Base-by-base conservation (phyloP, 352 stramenopile genomes). In the Aphanomyces astaci region DNA sequence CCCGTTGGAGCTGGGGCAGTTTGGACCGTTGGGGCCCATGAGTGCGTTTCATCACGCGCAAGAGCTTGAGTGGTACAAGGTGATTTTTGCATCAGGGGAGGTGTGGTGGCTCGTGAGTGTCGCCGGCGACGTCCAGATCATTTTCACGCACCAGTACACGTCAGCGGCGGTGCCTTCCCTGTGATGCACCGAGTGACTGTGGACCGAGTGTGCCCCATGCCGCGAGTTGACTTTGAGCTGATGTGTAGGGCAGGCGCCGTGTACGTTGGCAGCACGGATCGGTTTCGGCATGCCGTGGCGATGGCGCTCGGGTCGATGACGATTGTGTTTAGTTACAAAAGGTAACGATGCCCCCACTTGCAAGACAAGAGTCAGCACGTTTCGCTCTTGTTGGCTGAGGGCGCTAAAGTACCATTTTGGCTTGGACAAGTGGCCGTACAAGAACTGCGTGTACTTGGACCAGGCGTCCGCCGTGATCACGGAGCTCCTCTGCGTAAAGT, bases 121-220 rank as follows among this genome's bases (percentile, higher is more conserved):
- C 27, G 43, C 32, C 46, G 28, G 25, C 27, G 46, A 66, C 59
- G 28, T 66, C 4, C 4, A 28, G 15, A 66, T 15, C 30, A 31
- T n/a, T 19, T 24, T 54, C 4, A 53, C 33, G 46, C 32, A 43
- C 1, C 59, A 66, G 22, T 53, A 43, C 43, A 66, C 59, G 11
- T 17, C 33, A 2, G 24, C 32, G 24, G 43, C 19, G 4, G 36
- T 36, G 25, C 17, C 39, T 22, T 52, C 36, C 2, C 56, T 22
- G n/a, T 33, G 19, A 24, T 5, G 25, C 32, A 48, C 49, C 40
- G 1, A 39, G 32, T 56, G 36, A 27, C 15, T 45, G 36, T 53
- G 36, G 28, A 33, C 62, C 86, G 73, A 24, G 73, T 70, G 25
- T 78, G 73, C 53, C 71, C 63, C 49, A 80, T 65, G 49, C 76